Conservation (phyloP, 2,329 filamentous ascomycete species). For the Diaporthe ilicicola region DNA sequence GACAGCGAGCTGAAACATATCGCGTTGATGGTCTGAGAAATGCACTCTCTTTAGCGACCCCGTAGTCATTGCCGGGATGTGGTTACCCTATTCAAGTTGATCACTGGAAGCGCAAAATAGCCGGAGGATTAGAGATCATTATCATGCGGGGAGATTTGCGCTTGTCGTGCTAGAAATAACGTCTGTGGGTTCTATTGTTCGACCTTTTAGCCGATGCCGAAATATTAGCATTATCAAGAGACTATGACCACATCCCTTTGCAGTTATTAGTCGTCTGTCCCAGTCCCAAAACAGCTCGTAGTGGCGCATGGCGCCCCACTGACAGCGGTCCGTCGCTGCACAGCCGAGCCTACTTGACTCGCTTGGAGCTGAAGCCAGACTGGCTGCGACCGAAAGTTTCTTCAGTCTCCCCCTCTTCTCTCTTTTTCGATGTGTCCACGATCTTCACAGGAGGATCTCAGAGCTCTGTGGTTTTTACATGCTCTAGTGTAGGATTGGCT, state of each 20-base stretch:
- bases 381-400: background rate
- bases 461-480: too few species aligned
- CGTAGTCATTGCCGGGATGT: background rate
- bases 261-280: background rate
- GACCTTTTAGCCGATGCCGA: background rate
- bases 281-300: background rate
- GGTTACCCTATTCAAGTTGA: too few species aligned
- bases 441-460: background rate
- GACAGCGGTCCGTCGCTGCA: background rate
- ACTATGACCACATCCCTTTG: background rate
- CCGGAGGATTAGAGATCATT: background rate
- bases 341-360: slow-evolving; percentile 8
- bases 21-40: slow-evolving; percentile 55
- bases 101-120: too few species aligned
- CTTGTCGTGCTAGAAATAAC: background rate
- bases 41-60: too few species aligned
- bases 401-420: background rate
- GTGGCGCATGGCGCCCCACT: background rate
- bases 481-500: background rate
- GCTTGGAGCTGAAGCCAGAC: background rate
- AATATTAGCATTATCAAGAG: background rate
- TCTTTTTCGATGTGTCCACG: too few species aligned
- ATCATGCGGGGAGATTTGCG: background rate
- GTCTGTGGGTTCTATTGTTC: background rate
- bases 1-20: slow-evolving; percentile 60